These are phyloP conservation scores for Austroboletus novae-zelandiae DNA, from an alignment of 1,284 basidiomycete species.

Conservation along the genomic window DNA sequence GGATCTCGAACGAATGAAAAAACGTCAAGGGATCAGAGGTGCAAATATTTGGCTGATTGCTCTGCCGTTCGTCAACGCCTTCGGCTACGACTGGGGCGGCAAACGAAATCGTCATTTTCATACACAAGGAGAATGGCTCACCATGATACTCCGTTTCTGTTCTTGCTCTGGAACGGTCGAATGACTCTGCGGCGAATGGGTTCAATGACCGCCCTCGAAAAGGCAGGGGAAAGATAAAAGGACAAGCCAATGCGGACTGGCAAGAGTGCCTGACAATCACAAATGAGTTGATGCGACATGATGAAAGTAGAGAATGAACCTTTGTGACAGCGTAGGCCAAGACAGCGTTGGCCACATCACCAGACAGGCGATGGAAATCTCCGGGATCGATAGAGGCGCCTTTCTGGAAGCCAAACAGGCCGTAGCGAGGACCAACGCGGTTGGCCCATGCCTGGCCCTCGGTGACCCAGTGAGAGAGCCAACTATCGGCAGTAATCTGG, in stretches of 20 bases:
- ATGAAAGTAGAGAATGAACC: slow-evolving; percentile 39
- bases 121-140: slow-evolving; percentile 8
- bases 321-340: slow-evolving; percentile 86
- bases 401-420: slow-evolving; percentile 78
- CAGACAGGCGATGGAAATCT: slow-evolving; percentile 35
- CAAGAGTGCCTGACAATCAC: slow-evolving; percentile 54
- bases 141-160: slow-evolving; percentile 1
- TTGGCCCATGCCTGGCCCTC: slow-evolving; percentile 75
- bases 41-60: slow-evolving; percentile 36
- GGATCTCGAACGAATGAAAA: slow-evolving; percentile 2
- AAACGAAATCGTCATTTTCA: slow-evolving; percentile 34
- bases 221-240: slow-evolving; percentile 71
- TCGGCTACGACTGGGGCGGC: slow-evolving; percentile 36
- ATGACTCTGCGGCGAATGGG: slow-evolving; percentile 42
- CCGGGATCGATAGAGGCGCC: slow-evolving; percentile 21
- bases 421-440: slow-evolving; percentile 75
- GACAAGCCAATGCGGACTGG: slow-evolving; percentile 73
- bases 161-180: slow-evolving; percentile 18
- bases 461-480: slow-evolving; percentile 58
- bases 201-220: slow-evolving; percentile 65
- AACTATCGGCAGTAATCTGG: slow-evolving; percentile 25
- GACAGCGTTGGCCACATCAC: slow-evolving; percentile 75
- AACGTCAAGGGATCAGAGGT: slow-evolving; percentile 23
- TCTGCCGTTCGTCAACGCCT: slow-evolving; percentile 34
- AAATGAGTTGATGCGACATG: slow-evolving; percentile 3